Percentiles rank a stretch among this genome's conserved stretches.
Conservation (phyloP, 345 rosid species). For the Eucalyptus cloeziana region DNA sequence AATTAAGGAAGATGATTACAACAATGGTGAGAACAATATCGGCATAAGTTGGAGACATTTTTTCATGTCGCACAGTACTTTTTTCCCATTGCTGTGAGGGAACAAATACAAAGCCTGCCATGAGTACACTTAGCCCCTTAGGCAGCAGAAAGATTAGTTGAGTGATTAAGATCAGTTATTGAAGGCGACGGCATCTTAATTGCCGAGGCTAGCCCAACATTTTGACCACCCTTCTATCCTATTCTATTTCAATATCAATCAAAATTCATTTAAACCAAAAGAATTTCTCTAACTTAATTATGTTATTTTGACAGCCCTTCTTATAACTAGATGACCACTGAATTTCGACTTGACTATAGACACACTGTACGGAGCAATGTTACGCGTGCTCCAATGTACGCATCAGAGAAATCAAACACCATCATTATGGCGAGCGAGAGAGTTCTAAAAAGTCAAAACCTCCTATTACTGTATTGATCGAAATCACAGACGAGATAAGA, state of each 20-base stretch:
- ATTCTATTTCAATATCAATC: neutral
- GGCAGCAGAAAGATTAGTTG: neutral
- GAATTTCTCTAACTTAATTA: too few relatives aligned
- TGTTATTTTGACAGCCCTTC: neutral
- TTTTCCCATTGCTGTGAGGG: neutral
- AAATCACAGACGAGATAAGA: neutral
- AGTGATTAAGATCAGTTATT: neutral
- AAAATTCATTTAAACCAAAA: neutral
- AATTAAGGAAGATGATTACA: neutral
- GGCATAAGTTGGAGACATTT: neutral
- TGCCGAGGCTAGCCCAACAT: neutral
- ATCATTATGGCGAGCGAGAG: neutral
- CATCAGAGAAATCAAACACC: neutral
- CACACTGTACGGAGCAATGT: neutral
- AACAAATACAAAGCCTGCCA: neutral
- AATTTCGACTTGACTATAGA: neutral
- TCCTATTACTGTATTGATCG: neutral
- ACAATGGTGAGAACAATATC: neutral
- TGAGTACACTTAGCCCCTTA: neutral
- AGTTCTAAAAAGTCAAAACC: neutral
- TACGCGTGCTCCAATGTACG: neutral
- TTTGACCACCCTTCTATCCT: neutral
- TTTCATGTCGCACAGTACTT: neutral
- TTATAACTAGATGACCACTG: neutral
- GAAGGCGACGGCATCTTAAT: neutral